phyloP scores from a whole-genome alignment of 78 protist genomes.

The Guillardia theta region DNA sequence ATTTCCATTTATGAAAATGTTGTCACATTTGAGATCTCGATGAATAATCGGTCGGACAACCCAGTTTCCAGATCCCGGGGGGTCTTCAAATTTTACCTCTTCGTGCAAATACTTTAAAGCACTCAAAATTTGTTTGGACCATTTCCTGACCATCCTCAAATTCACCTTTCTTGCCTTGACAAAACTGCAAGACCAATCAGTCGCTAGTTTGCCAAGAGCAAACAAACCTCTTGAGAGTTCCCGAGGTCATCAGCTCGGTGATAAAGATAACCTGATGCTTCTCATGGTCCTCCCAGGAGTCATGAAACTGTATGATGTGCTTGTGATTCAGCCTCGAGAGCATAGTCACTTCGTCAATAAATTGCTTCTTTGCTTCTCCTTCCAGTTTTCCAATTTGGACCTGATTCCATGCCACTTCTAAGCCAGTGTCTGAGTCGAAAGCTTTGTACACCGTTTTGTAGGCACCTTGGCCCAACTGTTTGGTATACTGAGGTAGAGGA shows the following conservation, averaged over 20 bases:
- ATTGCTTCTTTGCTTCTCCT: neutral
- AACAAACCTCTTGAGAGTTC: slow-evolving; percentile 71
- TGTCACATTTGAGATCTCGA: slow-evolving; percentile 95
- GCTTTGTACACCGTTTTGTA: slow-evolving; percentile 77
- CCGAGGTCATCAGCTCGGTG: slow-evolving; percentile 89
- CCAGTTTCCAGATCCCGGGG: too few relatives aligned
- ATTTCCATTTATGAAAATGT: slow-evolving; percentile 88
- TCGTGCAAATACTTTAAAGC: slow-evolving; percentile 85
- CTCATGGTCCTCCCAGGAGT: slow-evolving; percentile 57
- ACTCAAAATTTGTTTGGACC: slow-evolving; percentile 78
- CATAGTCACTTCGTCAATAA: slow-evolving; percentile 53
- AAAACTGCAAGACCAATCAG: neutral
- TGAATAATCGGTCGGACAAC: slow-evolving; percentile 75
- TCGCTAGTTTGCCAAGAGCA: neutral
- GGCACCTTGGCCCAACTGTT: slow-evolving; percentile 62
- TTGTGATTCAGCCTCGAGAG: slow-evolving; percentile 63
- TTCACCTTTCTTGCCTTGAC: slow-evolving; percentile 16
- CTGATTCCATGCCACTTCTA: slow-evolving; percentile 91
- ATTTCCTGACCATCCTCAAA: slow-evolving; percentile 52
- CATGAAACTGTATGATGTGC: slow-evolving; percentile 63
- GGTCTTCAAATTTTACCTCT: neutral
- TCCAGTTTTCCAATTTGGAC: neutral
- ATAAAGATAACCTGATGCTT: slow-evolving; percentile 63
- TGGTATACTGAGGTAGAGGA: too few relatives aligned
- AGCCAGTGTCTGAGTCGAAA: slow-evolving; percentile 71